Evolutionary conservation across 768 basidiomycete species (phyloP), one percentile per base, ranked within the genome.

Genomic region (Clitopilus passeckerianus): DNA sequence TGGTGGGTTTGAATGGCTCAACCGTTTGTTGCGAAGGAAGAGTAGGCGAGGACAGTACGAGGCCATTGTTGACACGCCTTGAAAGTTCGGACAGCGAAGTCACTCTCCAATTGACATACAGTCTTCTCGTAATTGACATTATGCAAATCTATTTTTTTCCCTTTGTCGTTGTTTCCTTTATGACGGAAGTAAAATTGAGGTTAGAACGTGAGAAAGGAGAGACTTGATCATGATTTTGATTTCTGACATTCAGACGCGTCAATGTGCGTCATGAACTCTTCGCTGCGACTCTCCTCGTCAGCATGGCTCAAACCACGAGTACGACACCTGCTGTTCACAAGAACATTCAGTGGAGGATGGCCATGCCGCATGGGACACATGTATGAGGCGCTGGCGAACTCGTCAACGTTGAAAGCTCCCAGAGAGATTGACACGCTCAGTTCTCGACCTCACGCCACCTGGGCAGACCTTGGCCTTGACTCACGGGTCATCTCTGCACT

Each of bases 391-490:
- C 57, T 59, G 35, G 54, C 46, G 18, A 34, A 54, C 18, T 53
- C 34, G 34, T 41, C 37, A 41, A n/a, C 10, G 37, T 41, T 15
- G n/a, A 14, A 41, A 41, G 10, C 37, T n/a, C 27, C 27, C 3
- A 7, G 27, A 30, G 4, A 30, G 27, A 3, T 30, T 30, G 27
- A 41, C 37, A 3, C 3, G 3, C 10, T 41, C 37, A 41, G 14
- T 12, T n/a, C 37, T 15, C 37, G 37, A 46, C 27, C 53, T 50
- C 59, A 20, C 5, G 50, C 16, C 41, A 67, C 76, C 6, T 88
- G 87, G 59, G 77, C 80, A 66, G 74, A 75, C 16, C 72, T 85
- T 6, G 86, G 87, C 18, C 71, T 91, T 22, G 75, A 77, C 56
- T 72, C 75, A 16, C 66, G 73, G 24, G 75, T 89, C 33, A 76